These are phyloP conservation scores for Chaetomiaceae sp. DNA, from an alignment of 2,329 filamentous ascomycete species.

Conservation along the genomic window DNA sequence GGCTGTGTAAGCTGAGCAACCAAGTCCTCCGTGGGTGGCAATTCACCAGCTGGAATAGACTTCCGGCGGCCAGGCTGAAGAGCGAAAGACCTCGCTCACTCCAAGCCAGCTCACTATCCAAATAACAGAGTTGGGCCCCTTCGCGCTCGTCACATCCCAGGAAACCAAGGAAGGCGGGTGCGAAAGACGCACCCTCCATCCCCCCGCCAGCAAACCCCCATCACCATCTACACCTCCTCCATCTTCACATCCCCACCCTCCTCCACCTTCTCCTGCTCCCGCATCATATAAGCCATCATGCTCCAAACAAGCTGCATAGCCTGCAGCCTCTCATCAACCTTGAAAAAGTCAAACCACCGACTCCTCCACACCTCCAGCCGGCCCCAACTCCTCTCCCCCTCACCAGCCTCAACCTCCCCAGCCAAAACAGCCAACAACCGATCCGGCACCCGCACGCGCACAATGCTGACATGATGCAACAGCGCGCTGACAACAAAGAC, in stretches of 20 bases:
- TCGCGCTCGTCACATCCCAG: too few relatives aligned
- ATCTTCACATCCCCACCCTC: slow-evolving; percentile 24
- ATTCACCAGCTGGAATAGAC: too few relatives aligned
- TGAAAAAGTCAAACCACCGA: slow-evolving; percentile 58
- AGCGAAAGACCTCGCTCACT: too few relatives aligned
- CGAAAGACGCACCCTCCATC: neutral
- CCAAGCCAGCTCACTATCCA: too few relatives aligned
- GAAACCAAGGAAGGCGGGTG: neutral
- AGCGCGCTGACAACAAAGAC: slow-evolving; percentile 57
- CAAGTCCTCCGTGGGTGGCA: too few relatives aligned
- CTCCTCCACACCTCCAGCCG: slow-evolving; percentile 53
- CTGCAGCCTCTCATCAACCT: slow-evolving; percentile 47
- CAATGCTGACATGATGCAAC: slow-evolving; percentile 57
- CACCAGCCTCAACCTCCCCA: slow-evolving; percentile 33
- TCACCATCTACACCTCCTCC: slow-evolving; percentile 18
- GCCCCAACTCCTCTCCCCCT: slow-evolving; percentile 43
- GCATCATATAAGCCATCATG: slow-evolving; percentile 58
- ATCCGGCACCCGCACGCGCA: slow-evolving; percentile 55
- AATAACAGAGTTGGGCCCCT: too few relatives aligned
- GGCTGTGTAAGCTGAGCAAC: neutral
- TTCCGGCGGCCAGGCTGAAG: too few relatives aligned
- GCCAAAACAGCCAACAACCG: slow-evolving; percentile 49
- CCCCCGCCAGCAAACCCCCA: neutral
- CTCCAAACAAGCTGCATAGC: slow-evolving; percentile 56
- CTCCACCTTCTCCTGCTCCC: slow-evolving; percentile 33